A percentile compares a stretch with the other conserved stretches of the same genome.
Evolutionary conservation across 305 asterid species (phyloP).

Genomic region (Caryopteris hybrid): DNA sequence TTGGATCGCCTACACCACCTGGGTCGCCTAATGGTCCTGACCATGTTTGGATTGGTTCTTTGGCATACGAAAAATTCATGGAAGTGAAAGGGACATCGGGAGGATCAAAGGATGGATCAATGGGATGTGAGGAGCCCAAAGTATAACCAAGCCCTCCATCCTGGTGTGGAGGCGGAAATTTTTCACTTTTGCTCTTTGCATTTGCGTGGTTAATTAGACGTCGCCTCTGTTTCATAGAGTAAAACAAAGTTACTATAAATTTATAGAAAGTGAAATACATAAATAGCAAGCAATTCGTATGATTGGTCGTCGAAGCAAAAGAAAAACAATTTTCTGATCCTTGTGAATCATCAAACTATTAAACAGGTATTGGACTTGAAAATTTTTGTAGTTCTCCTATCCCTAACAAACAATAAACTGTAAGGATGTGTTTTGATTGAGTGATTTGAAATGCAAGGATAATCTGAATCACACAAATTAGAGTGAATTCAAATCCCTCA

Average conservation of each 20-base stretch:
- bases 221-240: constrained; percentile 48
- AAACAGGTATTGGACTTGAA: not conserved
- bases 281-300: not conserved
- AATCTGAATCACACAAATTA: no score
- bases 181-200: constrained; percentile 88
- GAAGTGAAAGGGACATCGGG: constrained; percentile 69
- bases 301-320: not conserved
- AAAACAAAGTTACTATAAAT: not conserved
- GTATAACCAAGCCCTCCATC: constrained; percentile 82
- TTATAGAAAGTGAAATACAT: not conserved
- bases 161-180: constrained; percentile 86
- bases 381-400: not conserved
- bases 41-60: constrained; percentile 80
- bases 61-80: constrained; percentile 70
- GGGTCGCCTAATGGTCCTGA: constrained; percentile 81
- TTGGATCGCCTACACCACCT: constrained; percentile 37
- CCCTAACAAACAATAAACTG: not conserved
- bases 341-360: not conserved
- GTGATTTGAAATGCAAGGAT: no score
- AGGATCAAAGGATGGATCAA: constrained; percentile 55
- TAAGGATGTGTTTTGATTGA: not conserved
- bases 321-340: not conserved
- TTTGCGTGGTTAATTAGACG: constrained; percentile 68
- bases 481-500: no score
- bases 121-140: constrained; percentile 51